phyloP scores from a whole-genome alignment of 176 grass and related monocot genomes.

The Typha latifolia region DNA sequence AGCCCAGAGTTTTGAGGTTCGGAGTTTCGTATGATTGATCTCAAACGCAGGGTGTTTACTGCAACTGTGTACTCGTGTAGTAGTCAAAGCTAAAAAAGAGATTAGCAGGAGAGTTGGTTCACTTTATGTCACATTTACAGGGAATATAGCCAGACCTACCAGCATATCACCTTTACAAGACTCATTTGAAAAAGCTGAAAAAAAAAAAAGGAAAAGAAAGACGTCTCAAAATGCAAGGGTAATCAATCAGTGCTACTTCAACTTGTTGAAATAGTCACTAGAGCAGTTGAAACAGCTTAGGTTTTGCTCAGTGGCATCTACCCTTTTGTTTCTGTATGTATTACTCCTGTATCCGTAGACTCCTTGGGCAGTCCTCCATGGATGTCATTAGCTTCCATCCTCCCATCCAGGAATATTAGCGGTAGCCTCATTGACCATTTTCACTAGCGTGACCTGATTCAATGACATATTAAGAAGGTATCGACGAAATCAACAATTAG shows the following conservation, averaged over 20 bases:
- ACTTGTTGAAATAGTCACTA: neutral
- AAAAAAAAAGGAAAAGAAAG: neutral
- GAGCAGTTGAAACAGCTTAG: neutral
- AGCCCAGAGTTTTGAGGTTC: too few species aligned
- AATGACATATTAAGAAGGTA: neutral
- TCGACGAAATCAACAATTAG: neutral
- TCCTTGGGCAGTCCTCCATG: neutral
- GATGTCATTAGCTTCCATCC: conserved; percentile 12
- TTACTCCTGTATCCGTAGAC: neutral
- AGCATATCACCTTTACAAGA: neutral
- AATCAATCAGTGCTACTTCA: neutral
- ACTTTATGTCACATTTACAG: neutral
- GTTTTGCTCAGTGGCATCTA: neutral
- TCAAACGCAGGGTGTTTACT: too few species aligned
- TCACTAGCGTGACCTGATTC: conserved; percentile 16
- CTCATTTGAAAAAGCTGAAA: neutral
- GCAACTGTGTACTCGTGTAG: too few species aligned
- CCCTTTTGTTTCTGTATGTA: neutral
- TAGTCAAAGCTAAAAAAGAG: too few species aligned
- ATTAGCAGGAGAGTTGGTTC: neutral
- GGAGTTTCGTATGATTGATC: too few species aligned
- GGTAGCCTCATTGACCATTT: conserved; percentile 18
- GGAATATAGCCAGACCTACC: neutral
- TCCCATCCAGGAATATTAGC: conserved; percentile 22
- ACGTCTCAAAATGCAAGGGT: neutral